phyloP scores from a whole-genome alignment of 2,329 filamentous ascomycete species.

The Fusarium neocosmosporiellum region DNA sequence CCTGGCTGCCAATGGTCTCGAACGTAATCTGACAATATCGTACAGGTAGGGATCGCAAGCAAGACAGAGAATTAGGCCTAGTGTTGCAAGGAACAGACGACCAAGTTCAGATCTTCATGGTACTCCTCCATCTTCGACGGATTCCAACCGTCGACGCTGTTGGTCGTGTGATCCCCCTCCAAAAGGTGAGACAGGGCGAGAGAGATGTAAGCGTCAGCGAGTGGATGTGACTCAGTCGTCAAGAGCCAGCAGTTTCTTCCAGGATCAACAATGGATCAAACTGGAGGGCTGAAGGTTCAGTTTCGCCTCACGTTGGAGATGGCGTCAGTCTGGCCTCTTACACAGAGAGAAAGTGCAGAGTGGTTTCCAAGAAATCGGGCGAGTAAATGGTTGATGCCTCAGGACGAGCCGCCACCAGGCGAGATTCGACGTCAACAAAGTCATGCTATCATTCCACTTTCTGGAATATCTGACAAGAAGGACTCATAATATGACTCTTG shows the following conservation, averaged over 20 bases:
- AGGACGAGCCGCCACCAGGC: conserved; percentile 17
- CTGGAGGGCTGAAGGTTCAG: background rate
- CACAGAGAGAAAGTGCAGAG: conserved; percentile 11
- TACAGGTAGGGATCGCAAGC: background rate
- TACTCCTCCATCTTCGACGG: conserved; percentile 18
- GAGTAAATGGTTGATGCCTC: conserved; percentile 39
- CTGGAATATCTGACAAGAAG: background rate
- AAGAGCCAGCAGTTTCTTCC: background rate
- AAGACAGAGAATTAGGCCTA: background rate
- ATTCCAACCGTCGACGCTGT: background rate
- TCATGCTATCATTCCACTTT: background rate
- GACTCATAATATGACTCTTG: conserved; percentile 27
- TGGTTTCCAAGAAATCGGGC: conserved; percentile 16
- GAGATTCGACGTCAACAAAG: background rate
- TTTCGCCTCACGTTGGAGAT: conserved; percentile 11
- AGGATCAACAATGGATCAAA: background rate
- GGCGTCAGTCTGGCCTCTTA: conserved; percentile 31
- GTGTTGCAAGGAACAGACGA: background rate
- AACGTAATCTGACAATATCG: conserved; percentile 13
- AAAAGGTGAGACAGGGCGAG: background rate
- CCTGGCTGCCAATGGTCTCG: background rate
- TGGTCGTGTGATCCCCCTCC: conserved; percentile 4
- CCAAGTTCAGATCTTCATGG: conserved; percentile 1
- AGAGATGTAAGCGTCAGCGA: background rate
- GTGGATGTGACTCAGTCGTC: background rate